These are phyloP conservation scores for Apiospora saccharicola DNA, from an alignment of 2,329 filamentous ascomycete species.

Conservation along the genomic window DNA sequence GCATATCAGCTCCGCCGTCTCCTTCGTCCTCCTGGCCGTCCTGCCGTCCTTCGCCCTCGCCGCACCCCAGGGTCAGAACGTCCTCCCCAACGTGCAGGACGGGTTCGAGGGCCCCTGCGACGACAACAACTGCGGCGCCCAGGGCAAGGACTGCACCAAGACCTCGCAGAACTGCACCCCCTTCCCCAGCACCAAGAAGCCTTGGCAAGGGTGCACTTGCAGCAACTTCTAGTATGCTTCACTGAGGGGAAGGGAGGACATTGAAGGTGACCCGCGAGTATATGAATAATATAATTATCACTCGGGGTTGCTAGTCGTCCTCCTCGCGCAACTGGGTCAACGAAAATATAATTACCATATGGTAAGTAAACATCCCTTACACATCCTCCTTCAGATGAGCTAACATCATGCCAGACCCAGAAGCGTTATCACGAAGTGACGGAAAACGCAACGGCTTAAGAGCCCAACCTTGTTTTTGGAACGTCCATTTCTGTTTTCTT, in stretches of 20 bases:
- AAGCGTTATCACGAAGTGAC: neutral
- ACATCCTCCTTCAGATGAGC: neutral
- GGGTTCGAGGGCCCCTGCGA: neutral
- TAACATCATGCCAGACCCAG: neutral
- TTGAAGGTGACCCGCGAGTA: neutral
- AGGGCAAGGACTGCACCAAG: conserved; percentile 18
- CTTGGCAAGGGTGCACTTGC: conserved; percentile 8
- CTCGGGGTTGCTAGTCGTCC: neutral
- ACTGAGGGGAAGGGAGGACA: no score
- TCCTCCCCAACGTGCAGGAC: neutral
- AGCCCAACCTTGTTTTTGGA: neutral
- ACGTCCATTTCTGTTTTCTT: neutral
- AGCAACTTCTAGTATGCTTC: neutral
- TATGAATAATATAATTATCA: neutral
- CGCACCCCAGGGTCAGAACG: neutral
- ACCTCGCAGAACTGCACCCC: neutral
- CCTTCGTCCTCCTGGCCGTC: neutral
- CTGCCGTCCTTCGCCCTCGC: neutral
- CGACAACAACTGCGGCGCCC: neutral
- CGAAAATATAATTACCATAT: neutral
- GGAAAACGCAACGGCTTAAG: neutral
- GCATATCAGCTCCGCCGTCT: conserved; percentile 4
- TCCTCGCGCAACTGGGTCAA: neutral
- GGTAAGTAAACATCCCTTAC: neutral
- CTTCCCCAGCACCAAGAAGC: neutral